Percentiles rank a stretch among this genome's conserved stretches.
Conservation (phyloP, 2,329 filamentous ascomycete species). For the Xylariaceae sp. region DNA sequence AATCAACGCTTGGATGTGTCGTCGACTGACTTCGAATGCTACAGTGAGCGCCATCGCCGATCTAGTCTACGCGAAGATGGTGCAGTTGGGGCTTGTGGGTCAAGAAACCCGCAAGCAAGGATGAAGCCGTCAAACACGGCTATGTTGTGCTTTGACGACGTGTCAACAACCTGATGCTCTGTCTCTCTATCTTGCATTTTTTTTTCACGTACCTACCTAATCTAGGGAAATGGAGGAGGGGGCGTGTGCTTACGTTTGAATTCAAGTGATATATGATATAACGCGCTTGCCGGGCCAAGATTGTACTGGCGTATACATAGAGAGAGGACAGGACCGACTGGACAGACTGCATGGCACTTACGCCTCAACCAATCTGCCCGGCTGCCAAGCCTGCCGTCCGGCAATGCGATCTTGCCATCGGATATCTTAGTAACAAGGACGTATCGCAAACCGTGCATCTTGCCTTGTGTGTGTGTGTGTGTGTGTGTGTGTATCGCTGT, state of each 20-base stretch:
- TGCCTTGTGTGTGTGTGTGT: background rate
- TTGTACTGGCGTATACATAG: constrained; percentile 1
- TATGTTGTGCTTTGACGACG: constrained; percentile 15
- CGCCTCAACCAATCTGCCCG: background rate
- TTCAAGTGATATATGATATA: background rate
- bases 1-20: background rate
- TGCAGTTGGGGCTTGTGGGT: constrained; percentile 21
- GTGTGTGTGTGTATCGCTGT: background rate
- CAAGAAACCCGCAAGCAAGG: constrained; percentile 4
- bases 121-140: constrained; percentile 9
- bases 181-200: background rate
- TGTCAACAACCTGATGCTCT: background rate
- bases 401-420: background rate
- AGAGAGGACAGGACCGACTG: background rate
- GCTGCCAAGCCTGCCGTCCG: background rate
- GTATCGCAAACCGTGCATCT: constrained; percentile 6
- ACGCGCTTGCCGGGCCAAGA: background rate
- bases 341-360: background rate
- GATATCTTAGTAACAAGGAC: background rate
- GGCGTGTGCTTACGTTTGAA: constrained; percentile 4
- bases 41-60: constrained; percentile 26
- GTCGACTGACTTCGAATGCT: background rate
- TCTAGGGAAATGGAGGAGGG: background rate
- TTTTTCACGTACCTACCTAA: background rate
- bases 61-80: constrained; percentile 24